A percentile compares a stretch with the other conserved stretches of the same genome.
phyloP scores from a whole-genome alignment of 2,329 filamentous ascomycete genomes.

The Beauveria australis region DNA sequence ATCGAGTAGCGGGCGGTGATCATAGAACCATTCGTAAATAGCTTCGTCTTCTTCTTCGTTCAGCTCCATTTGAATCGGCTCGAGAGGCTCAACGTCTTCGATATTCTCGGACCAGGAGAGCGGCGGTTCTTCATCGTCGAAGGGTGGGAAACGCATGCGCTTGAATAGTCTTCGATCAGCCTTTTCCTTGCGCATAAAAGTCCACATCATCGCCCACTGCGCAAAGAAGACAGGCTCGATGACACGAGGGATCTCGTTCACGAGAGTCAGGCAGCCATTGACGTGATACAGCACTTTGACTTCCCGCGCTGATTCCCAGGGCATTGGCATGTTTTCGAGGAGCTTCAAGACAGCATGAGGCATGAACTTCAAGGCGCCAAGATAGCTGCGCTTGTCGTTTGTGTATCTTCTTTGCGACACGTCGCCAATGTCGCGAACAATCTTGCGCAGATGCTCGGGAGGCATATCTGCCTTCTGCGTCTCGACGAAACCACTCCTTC shows the following conservation, averaged over 20 bases:
- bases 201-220: slow-evolving; percentile 99
- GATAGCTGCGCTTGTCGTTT: slow-evolving; percentile 94
- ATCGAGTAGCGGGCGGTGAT: slow-evolving; percentile 82
- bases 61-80: slow-evolving; percentile 97
- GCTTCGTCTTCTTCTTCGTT: slow-evolving; percentile 88
- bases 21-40: slow-evolving; percentile 96
- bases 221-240: slow-evolving; percentile 97
- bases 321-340: slow-evolving; percentile 99
- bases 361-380: slow-evolving; percentile 98
- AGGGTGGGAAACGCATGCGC: slow-evolving; percentile 96
- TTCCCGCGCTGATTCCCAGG: slow-evolving; percentile 92
- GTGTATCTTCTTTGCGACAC: slow-evolving; percentile 99
- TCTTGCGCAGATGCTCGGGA: slow-evolving; percentile 95
- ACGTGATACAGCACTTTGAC: slow-evolving; percentile 98
- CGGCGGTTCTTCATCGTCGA: slow-evolving; percentile 96
- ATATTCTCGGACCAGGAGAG: slow-evolving; percentile 98
- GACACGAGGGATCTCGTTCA: slow-evolving; percentile 93
- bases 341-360: slow-evolving; percentile 96
- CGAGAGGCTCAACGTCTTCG: slow-evolving; percentile 92
- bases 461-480: slow-evolving; percentile 99
- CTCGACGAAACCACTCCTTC: slow-evolving; percentile 92
- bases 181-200: slow-evolving; percentile 96
- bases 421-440: slow-evolving; percentile 96
- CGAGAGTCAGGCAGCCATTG: slow-evolving; percentile 91
- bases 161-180: slow-evolving; percentile 94